These are phyloP conservation scores for Cercospora sesami DNA, from an alignment of 2,329 filamentous ascomycete species.

Conservation along the genomic window DNA sequence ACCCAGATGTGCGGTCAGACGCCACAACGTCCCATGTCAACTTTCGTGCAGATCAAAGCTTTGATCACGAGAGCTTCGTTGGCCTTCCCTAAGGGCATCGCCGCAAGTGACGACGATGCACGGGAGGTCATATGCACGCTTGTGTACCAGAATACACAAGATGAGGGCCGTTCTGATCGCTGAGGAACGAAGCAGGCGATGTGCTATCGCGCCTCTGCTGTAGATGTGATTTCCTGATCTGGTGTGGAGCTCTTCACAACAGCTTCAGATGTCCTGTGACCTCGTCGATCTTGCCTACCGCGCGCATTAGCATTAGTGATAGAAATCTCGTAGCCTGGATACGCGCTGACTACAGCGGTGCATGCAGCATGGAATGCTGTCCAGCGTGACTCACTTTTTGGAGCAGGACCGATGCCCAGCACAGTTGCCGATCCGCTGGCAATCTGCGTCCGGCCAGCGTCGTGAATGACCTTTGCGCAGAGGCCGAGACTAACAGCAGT, in stretches of 20 bases:
- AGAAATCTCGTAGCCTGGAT: background rate
- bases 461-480: constrained; percentile 85
- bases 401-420: constrained; percentile 71
- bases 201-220: background rate
- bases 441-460: constrained; percentile 97
- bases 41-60: background rate
- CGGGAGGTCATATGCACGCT: background rate
- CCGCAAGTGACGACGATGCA: background rate
- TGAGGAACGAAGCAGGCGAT: background rate
- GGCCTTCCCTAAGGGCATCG: background rate
- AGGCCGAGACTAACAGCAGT: constrained; percentile 80
- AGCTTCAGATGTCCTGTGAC: constrained; percentile 85
- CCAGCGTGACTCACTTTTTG: constrained; percentile 60
- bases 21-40: background rate
- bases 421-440: constrained; percentile 90
- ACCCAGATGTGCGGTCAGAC: background rate
- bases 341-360: background rate
- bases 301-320: background rate
- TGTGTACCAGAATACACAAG: background rate
- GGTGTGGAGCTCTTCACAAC: constrained; percentile 53
- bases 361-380: background rate
- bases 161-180: background rate
- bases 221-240: background rate
- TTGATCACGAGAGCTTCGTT: background rate
- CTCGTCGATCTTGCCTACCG: constrained; percentile 65